Evolutionary conservation across 129 eudicot genomes (phyloP).

Genomic region (Lactuca saligna): DNA sequence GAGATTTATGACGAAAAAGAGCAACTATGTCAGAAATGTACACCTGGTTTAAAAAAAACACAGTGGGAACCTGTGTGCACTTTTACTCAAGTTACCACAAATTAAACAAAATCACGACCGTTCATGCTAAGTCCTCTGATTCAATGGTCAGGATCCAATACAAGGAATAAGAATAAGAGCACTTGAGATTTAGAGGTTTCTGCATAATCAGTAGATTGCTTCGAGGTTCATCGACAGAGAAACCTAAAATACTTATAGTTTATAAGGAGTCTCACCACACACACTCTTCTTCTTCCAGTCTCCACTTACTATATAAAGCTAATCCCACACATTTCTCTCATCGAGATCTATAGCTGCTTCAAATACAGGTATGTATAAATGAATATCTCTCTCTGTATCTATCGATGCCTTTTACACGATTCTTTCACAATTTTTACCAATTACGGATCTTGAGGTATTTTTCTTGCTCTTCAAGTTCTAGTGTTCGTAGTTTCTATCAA

Average conservation of each 20-base stretch:
- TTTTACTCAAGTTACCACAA: no score
- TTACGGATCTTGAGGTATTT: no score
- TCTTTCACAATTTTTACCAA: no score
- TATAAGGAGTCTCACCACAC: neutral
- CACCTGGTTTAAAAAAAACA: no score
- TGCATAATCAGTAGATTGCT: slow-evolving; percentile 36
- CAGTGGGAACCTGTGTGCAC: no score
- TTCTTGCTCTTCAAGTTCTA: no score
- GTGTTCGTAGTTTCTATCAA: no score
- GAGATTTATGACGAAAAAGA: no score
- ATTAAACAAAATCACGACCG: neutral
- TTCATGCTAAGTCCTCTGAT: slow-evolving; percentile 1
- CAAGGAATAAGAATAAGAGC: slow-evolving; percentile 20
- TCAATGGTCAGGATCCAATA: slow-evolving; percentile 18
- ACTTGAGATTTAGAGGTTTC: slow-evolving; percentile 20
- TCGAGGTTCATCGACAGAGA: slow-evolving; percentile 49
- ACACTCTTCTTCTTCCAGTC: neutral
- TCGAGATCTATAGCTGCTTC: slow-evolving; percentile 20
- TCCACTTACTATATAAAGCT: neutral
- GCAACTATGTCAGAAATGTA: no score
- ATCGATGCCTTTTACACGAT: no score
- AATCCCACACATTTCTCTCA: slow-evolving; percentile 6
- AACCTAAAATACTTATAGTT: slow-evolving; percentile 14
- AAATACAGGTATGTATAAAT: no score
- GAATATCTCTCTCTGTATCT: no score